Conservation (phyloP, 2,329 filamentous ascomycete species). For the Chrysosporium queenslandicum region DNA sequence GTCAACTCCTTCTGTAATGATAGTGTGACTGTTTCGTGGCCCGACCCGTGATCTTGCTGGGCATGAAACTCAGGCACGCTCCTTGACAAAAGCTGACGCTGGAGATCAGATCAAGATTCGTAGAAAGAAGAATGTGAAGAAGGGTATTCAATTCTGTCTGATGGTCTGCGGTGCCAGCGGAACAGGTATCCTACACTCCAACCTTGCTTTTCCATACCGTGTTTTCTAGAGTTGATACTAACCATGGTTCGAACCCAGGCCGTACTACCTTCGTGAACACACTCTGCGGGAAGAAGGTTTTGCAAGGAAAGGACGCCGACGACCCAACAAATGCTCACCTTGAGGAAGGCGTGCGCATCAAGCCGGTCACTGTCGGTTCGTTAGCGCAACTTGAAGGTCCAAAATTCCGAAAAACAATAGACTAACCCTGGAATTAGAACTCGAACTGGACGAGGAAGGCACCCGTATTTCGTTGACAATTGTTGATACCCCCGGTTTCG, state of each 20-base stretch:
- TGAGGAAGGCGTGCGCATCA: conserved; percentile 96
- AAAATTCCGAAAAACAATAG: neutral
- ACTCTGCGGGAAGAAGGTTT: conserved; percentile 87
- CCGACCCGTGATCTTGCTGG: neutral
- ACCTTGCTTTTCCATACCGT: conserved; percentile 9
- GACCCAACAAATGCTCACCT: conserved; percentile 79
- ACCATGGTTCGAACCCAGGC: conserved; percentile 44
- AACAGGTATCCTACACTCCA: conserved; percentile 57
- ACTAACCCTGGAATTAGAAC: conserved; percentile 46
- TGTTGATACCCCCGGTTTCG: conserved; percentile 95
- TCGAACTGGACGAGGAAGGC: conserved; percentile 95
- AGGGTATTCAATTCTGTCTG: conserved; percentile 99
- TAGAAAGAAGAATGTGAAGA: conserved; percentile 99
- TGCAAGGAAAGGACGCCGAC: conserved; percentile 84
- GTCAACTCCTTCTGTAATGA: no score
- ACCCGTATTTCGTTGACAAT: conserved; percentile 97
- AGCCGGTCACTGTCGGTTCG: conserved; percentile 93
- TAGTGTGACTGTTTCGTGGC: no score
- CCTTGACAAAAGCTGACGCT: conserved; percentile 6
- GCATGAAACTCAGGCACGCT: neutral
- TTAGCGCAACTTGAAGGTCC: conserved; percentile 18
- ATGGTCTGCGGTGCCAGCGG: conserved; percentile 99
- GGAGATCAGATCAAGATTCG: conserved; percentile 74
- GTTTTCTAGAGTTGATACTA: conserved; percentile 17
- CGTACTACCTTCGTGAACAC: conserved; percentile 99